Evolutionary conservation across 257 asterid species (phyloP), one percentile per base, ranked within the genome.

Genomic region (Fraxinus excelsior): DNA sequence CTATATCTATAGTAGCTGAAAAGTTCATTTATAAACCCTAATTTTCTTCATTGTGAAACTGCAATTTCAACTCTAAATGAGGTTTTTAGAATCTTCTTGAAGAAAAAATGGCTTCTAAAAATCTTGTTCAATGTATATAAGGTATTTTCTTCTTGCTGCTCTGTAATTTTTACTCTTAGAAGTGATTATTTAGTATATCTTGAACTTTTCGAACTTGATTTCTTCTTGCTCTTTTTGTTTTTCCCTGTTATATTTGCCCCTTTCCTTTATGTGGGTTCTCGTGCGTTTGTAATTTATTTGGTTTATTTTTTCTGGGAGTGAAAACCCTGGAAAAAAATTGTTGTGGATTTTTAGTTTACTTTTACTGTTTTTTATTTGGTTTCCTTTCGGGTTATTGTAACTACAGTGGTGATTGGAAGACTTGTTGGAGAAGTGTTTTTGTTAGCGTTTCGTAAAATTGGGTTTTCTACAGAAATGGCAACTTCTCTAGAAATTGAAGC

Each of bases 11-110:
- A 42, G 46, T 64, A 51, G 51, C 69, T n/a, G 12, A 5, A 44
- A 67, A 65, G 68, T 62, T 58, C 42, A 23, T 72, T 72, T 12
- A 10, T 23, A 62, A 84, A 82, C 85, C 88, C 88, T 82, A 81
- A 76, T 70, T 34, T 40, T 58, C 67, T n/a, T 79, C 68, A 2
- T 25, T 19, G 7, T 18, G 18, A 64, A 9, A 72, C 68, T 26
- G 56, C 13, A 9, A 58, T 62, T 62, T 25, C 35, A 25, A 62
- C n/a, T 62, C 19, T 62, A 3, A 9, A 62, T 10, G 35, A 5
- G 29, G 68, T 23, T 62, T 26, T 26, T 23, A 49, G 56, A 23
- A n/a, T 74, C 44, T 72, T 69, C 42, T 60, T 70, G 71, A 66
- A 32, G 77, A 53, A 19, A 23, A 31, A 21, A 53, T 69, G 74